Conservation (phyloP, 768 basidiomycete species). For the Phanerodontia chrysosporium region DNA sequence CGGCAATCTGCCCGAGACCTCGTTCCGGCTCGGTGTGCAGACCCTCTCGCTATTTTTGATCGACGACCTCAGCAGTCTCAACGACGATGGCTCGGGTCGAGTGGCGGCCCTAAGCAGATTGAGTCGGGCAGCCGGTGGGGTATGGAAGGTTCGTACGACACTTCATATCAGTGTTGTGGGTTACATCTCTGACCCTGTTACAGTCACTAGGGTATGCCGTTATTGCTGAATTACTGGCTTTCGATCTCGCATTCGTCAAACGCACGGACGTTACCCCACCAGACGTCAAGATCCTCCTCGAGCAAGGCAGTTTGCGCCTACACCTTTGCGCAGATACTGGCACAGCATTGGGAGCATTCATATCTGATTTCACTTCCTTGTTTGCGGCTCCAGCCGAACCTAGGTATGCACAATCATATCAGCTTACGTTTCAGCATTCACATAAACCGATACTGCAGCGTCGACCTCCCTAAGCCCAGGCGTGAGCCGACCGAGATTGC, state of each 20-base stretch:
- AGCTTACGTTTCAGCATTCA: not conserved
- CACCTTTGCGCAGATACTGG: constrained; percentile 81
- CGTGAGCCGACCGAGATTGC: constrained; percentile 17
- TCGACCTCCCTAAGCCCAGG: not conserved
- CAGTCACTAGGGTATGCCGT: constrained; percentile 69
- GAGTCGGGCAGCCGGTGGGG: constrained; percentile 33
- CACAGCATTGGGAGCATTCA: constrained; percentile 51
- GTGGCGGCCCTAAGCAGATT: not conserved
- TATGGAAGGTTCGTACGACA: constrained; percentile 61
- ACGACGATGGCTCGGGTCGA: constrained; percentile 19
- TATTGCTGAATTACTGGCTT: constrained; percentile 52
- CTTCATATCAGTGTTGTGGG: not conserved
- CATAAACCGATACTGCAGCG: not conserved
- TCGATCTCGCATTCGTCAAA: constrained; percentile 42
- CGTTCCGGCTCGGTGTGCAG: constrained; percentile 45
- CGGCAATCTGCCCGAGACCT: constrained; percentile 56
- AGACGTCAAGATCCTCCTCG: constrained; percentile 20
- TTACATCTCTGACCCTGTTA: constrained; percentile 9
- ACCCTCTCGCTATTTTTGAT: constrained; percentile 49
- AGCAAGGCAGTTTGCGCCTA: constrained; percentile 45
- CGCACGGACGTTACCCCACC: constrained; percentile 16
- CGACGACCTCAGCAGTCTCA: constrained; percentile 41
- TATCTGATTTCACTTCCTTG: constrained; percentile 43
- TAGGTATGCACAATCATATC: constrained; percentile 13
- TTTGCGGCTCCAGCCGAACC: constrained; percentile 32